Evolutionary conservation across 441 rosid species (phyloP).

Genomic region (Erodium trifolium): DNA sequence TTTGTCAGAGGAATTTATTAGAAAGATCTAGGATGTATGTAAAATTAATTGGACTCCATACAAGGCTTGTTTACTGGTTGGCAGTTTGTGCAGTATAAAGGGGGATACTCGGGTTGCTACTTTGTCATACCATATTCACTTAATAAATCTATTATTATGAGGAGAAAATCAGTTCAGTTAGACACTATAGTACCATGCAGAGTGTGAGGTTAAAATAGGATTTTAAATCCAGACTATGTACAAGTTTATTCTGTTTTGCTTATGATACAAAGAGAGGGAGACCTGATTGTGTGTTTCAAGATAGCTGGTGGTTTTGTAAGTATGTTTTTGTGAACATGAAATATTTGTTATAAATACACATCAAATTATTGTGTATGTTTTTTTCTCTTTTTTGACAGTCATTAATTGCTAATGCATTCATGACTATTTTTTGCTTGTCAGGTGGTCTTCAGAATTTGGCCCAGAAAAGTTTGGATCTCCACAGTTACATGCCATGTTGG

Average conservation of each 20-base stretch:
- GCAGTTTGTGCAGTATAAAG: background rate
- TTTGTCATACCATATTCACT: background rate
- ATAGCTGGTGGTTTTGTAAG: background rate
- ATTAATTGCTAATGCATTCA: background rate
- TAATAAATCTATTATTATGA: background rate
- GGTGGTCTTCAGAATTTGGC: slow-evolving; percentile 91
- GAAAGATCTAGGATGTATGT: background rate
- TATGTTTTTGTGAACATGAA: no score
- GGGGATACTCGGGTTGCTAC: background rate
- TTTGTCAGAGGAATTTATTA: background rate
- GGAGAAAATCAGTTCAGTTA: background rate
- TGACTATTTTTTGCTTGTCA: slow-evolving; percentile 21
- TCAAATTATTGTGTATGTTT: background rate
- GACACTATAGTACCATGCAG: background rate
- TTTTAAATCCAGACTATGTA: background rate
- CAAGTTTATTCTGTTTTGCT: background rate
- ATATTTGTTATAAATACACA: background rate
- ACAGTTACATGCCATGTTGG: slow-evolving; percentile 71
- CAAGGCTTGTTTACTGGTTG: background rate
- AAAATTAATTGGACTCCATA: no score
- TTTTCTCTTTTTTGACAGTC: background rate
- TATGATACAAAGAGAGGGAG: background rate
- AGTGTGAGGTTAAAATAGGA: background rate
- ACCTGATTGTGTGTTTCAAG: background rate
- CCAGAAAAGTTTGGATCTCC: slow-evolving; percentile 58